These are phyloP conservation scores for Pythium volutum DNA, from an alignment of 352 stramenopile species.

Conservation along the genomic window DNA sequence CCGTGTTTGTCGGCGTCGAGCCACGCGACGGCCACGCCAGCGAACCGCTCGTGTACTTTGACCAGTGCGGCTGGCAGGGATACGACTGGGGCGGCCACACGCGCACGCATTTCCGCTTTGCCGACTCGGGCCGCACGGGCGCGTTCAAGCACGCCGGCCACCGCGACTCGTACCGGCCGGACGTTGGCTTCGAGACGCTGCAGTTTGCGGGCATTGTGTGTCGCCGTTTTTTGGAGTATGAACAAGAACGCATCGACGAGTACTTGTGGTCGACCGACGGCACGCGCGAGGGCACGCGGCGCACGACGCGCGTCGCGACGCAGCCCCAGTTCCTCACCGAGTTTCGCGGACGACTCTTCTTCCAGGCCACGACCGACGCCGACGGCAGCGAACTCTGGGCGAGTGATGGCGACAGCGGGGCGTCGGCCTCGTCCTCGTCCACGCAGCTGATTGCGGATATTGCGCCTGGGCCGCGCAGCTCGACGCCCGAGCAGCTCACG, in stretches of 20 bases:
- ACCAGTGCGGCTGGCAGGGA: conserved; percentile 83
- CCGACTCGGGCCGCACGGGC: conserved; percentile 74
- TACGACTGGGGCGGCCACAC: conserved; percentile 64
- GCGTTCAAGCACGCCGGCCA: conserved; percentile 84
- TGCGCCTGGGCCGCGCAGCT: conserved; percentile 39
- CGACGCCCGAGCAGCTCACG: conserved; percentile 35
- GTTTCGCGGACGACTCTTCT: conserved; percentile 49
- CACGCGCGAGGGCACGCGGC: conserved; percentile 51
- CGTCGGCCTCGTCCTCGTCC: no score
- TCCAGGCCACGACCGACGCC: conserved; percentile 52
- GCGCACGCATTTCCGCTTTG: conserved; percentile 79
- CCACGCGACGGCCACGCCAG: conserved; percentile 22
- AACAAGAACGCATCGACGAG: conserved; percentile 15
- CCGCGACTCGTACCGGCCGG: conserved; percentile 59
- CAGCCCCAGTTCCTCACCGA: conserved; percentile 40
- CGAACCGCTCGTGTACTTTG: conserved; percentile 70
- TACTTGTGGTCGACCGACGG: conserved; percentile 88
- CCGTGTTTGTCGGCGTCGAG: conserved; percentile 39
- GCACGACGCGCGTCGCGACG: conserved; percentile 32
- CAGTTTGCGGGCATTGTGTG: conserved; percentile 28
- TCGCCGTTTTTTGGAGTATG: background rate
- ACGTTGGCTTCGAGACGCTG: conserved; percentile 42
- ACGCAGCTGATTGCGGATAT: conserved; percentile 62
- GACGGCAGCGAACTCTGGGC: conserved; percentile 76
- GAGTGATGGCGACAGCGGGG: conserved; percentile 58